Evolutionary conservation across 805 yeast species (phyloP), one percentile per base, ranked within the genome.

Genomic region (Nakazawaea anatomiae): DNA sequence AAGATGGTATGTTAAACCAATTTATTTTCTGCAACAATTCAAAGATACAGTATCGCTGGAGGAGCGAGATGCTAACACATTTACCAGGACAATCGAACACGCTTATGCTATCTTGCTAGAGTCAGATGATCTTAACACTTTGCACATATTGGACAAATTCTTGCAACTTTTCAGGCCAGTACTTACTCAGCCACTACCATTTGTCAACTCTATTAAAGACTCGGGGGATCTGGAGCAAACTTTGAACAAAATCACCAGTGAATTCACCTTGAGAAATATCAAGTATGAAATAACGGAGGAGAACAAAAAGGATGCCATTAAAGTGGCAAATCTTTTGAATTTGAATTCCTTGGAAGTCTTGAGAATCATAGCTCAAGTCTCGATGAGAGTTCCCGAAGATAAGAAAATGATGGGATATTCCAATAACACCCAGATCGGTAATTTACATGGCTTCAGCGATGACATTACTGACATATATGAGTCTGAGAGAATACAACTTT

Each of bases 301-400:
- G 4, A 66, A 69, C 43, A 65, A 69, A 40, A 60, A 68, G 12
- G 69, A 68, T 48, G 79, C 84, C 5, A 54, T 59, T 5, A 68
- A 66, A 14, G 58, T 82, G 34, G 60, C 79, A 2, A 55, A 66
- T 1, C 25, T 66, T 2, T 62, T 82, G 32, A 57, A 66, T 0
- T 51, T 80, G 5, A 75, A 75, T 55, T 58, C 60, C 14, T 53
- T 64, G 6, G 87, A 83, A 57, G 68, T 73, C 1, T 63, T 78
- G n/a, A 71, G 85, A 57, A 65, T 80, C 4, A 67, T 78, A 3
- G 54, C 65, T 11, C 78, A 73, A 45, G 62, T 75, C 0, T 64
- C 48, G 56, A 65, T 44, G 61, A 71, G 55, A 62, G 67, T 50
- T 69, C 80, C 48, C 51, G 75, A 63, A 40, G 61, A 54, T 9